These are phyloP conservation scores for Linnemannia elongata DNA, from an alignment of 192 early-diverging fungal species.

Conservation along the genomic window DNA sequence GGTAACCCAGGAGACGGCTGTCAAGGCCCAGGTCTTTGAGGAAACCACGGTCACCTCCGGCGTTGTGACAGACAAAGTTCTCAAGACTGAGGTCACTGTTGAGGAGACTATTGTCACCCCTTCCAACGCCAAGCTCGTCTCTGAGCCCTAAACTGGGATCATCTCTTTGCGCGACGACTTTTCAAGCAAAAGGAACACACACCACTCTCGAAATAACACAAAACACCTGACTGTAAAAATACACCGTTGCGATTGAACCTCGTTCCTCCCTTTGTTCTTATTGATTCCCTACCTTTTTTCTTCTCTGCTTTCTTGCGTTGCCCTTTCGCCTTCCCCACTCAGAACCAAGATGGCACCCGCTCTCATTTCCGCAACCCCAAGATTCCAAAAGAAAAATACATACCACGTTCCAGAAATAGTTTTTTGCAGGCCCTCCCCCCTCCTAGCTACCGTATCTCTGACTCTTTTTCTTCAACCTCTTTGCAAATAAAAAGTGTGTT, in stretches of 20 bases:
- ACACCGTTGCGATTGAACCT: background rate
- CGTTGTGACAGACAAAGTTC: background rate
- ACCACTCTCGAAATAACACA: background rate
- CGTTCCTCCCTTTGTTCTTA: background rate
- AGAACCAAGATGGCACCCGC: background rate
- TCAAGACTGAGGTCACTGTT: slow-evolving; percentile 11
- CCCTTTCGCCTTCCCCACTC: background rate
- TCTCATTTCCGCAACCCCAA: background rate
- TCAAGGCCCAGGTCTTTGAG: slow-evolving; percentile 23
- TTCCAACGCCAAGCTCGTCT: background rate
- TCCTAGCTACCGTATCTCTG: background rate
- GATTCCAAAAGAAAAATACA: background rate
- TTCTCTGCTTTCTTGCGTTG: background rate
- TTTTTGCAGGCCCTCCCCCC: background rate
- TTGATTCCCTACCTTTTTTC: background rate
- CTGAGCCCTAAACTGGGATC: background rate
- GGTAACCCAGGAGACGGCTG: slow-evolving; percentile 21
- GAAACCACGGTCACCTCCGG: slow-evolving; percentile 1
- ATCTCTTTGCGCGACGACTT: background rate
- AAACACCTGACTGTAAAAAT: background rate
- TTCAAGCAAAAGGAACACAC: background rate
- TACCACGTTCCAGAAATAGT: background rate
- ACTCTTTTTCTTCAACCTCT: too few species aligned
- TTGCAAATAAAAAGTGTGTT: background rate
- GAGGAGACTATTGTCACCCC: slow-evolving; percentile 8